These are phyloP conservation scores for Thelephora terrestris DNA, from an alignment of 1,284 basidiomycete genomes.

Conservation along the genomic window DNA sequence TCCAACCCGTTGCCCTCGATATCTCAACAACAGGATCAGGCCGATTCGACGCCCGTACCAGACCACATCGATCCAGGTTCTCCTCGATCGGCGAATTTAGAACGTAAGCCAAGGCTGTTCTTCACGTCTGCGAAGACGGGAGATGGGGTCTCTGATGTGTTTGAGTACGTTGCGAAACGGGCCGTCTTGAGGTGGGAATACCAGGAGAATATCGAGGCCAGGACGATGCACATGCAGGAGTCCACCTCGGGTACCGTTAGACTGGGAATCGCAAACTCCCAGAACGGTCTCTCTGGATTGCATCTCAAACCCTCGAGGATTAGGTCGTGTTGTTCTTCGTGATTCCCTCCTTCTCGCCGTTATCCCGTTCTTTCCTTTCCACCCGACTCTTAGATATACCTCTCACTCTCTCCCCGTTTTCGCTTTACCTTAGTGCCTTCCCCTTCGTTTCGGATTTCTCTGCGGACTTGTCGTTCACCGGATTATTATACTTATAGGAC, in stretches of 20 bases:
- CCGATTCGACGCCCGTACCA: not conserved
- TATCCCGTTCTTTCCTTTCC: no score
- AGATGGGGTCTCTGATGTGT: constrained; percentile 54
- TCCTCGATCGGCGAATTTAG: constrained; percentile 25
- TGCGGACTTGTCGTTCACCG: no score
- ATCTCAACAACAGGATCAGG: constrained; percentile 2
- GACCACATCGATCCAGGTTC: constrained; percentile 1
- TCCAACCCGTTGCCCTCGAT: constrained; percentile 6
- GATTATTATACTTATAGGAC: no score
- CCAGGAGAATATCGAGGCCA: constrained; percentile 37
- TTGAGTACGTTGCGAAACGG: constrained; percentile 54
- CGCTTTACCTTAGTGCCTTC: no score
- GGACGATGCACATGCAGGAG: constrained; percentile 21
- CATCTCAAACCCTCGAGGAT: no score
- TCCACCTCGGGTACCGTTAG: not conserved
- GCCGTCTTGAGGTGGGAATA: constrained; percentile 53
- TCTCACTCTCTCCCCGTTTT: no score
- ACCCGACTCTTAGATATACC: no score
- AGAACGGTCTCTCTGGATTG: no score
- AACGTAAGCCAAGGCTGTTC: constrained; percentile 51
- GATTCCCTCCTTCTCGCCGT: no score
- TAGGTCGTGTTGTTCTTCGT: no score
- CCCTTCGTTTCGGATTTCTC: no score
- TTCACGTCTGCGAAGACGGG: constrained; percentile 70
- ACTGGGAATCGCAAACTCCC: not conserved